Evolutionary conservation across 1,139 yeast species (phyloP).

Genomic region (Williopsis jadinii): DNA sequence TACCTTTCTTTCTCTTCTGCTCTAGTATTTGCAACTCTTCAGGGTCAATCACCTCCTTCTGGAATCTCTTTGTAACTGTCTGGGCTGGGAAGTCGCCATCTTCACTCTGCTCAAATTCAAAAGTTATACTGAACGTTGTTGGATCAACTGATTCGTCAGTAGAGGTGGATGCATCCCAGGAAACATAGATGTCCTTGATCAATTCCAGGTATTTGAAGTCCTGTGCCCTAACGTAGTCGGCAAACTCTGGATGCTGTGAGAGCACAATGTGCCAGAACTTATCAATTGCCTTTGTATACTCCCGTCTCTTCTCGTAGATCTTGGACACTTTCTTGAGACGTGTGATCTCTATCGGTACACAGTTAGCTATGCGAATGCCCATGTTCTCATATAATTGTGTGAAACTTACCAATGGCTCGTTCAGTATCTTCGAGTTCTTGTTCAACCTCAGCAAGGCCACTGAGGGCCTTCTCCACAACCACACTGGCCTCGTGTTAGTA

Average conservation of each 20-base stretch:
- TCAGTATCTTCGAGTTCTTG: constrained; percentile 21
- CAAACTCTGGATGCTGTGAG: constrained; percentile 71
- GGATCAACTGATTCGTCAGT: constrained; percentile 29
- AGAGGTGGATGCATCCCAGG: constrained; percentile 37
- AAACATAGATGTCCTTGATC: constrained; percentile 49
- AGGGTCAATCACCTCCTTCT: constrained; percentile 32
- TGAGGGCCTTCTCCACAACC: constrained; percentile 16
- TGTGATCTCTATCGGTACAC: constrained; percentile 27
- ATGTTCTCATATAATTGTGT: too few relatives aligned
- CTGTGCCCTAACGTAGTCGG: constrained; percentile 58
- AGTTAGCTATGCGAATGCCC: not conserved
- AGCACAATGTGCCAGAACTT: constrained; percentile 73
- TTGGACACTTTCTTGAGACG: constrained; percentile 44
- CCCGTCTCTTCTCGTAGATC: constrained; percentile 44
- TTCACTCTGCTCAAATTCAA: constrained; percentile 36
- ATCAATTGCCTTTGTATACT: constrained; percentile 41
- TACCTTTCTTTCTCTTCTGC: not conserved
- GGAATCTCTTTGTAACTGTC: constrained; percentile 46
- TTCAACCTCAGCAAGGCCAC: constrained; percentile 19
- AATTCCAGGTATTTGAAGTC: constrained; percentile 63
- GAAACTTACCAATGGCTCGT: constrained; percentile 20
- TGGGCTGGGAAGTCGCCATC: constrained; percentile 41
- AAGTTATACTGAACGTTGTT: constrained; percentile 48
- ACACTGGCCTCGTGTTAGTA: too few relatives aligned
- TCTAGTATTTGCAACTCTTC: constrained; percentile 4